These are phyloP conservation scores for Zea mays DNA, from an alignment of 176 grass and related monocot genomes.

Conservation along the genomic window Zm-B73-REFERENCE-NAM-5.0 NC_050100.1:89140001-89140500, in stretches of 20 bases:
- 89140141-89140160: too few species aligned
- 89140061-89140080: conserved; percentile 81
- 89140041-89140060: conserved; percentile 93
- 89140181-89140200: too few species aligned
- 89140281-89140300: conserved; percentile 27
- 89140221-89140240: too few species aligned
- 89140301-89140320: conserved; percentile 43
- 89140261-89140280: conserved; percentile 33
- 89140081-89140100: conserved; percentile 69
- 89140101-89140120: too few species aligned
- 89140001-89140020: too few species aligned
- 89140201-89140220: too few species aligned
- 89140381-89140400: conserved; percentile 63
- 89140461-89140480: conserved; percentile 56
- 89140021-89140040: too few species aligned
- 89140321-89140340: conserved; percentile 11
- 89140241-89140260: conserved; percentile 47
- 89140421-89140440: conserved; percentile 60
- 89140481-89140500: conserved; percentile 66
- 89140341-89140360: conserved; percentile 27
- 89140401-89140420: conserved; percentile 50
- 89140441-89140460: conserved; percentile 75
- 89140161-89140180: too few species aligned
- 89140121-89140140: too few species aligned
- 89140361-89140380: conserved; percentile 53